Evolutionary conservation across 768 basidiomycete genomes (phyloP).

Genomic region (Cantharellus anzutake): DNA sequence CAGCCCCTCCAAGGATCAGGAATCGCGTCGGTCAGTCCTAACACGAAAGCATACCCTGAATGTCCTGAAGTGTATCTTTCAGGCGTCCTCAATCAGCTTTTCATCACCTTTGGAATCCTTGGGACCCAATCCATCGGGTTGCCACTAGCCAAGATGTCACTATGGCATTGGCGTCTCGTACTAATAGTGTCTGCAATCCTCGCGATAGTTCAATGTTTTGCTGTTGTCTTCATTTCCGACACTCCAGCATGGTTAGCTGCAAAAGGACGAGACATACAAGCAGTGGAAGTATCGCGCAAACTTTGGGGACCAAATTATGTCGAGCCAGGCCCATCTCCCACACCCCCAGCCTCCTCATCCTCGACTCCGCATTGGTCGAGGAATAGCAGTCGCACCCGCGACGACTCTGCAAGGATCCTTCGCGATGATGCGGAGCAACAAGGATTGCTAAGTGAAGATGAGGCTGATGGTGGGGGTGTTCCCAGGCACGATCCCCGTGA

Average conservation of each 20-base stretch:
- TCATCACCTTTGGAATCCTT: slow-evolving; percentile 49
- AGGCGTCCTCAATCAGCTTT: slow-evolving; percentile 14
- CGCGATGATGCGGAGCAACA: too few relatives aligned
- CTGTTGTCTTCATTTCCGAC: background rate
- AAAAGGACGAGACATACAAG: background rate
- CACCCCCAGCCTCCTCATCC: too few relatives aligned
- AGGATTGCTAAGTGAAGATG: too few relatives aligned
- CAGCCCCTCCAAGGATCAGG: slow-evolving; percentile 18
- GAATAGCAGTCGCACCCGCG: too few relatives aligned
- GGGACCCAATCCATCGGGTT: slow-evolving; percentile 66
- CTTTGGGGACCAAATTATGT: background rate
- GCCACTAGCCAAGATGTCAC: background rate
- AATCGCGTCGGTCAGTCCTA: slow-evolving; percentile 11
- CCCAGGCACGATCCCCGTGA: too few relatives aligned
- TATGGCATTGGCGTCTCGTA: background rate
- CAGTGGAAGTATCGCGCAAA: background rate
- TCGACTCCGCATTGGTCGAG: too few relatives aligned
- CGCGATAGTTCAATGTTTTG: background rate
- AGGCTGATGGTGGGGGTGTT: too few relatives aligned
- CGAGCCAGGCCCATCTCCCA: too few relatives aligned
- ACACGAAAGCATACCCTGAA: background rate
- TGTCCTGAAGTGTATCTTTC: background rate
- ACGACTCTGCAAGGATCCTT: too few relatives aligned
- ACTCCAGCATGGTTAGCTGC: slow-evolving; percentile 1
- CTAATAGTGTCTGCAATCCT: background rate